Conservation (phyloP, 495 filamentous ascomycete genomes). For the Penicillium lagena region DNA sequence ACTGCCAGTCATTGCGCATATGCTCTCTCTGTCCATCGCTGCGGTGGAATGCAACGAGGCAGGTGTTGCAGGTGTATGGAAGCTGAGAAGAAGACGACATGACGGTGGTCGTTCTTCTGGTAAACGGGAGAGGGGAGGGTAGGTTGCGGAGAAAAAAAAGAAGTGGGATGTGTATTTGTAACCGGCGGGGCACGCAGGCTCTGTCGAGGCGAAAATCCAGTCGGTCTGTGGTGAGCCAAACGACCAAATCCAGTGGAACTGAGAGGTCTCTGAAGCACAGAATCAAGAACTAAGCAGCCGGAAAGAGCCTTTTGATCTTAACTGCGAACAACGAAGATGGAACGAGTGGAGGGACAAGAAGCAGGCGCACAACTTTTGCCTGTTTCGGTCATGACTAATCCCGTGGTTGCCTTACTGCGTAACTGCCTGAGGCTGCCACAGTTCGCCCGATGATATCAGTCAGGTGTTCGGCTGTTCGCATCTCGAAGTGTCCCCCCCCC, state of each 20-base stretch:
- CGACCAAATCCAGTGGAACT: neutral
- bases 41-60: slow-evolving; percentile 90
- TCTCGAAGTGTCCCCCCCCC: neutral
- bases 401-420: no score
- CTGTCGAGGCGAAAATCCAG: neutral
- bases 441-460: slow-evolving; percentile 16
- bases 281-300: no score
- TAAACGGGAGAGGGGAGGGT: slow-evolving; percentile 1
- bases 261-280: no score
- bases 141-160: slow-evolving; percentile 5
- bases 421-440: slow-evolving; percentile 14
- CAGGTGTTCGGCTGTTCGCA: neutral
- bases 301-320: no score
- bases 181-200: slow-evolving; percentile 23
- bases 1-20: slow-evolving; percentile 99
- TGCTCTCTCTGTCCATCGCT: slow-evolving; percentile 90
- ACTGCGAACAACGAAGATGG: no score
- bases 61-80: slow-evolving; percentile 96
- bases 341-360: no score
- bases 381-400: no score
- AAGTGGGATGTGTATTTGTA: slow-evolving; percentile 16
- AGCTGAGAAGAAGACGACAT: slow-evolving; percentile 44
- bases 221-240: no score
- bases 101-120: neutral
- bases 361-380: no score